Base-by-base conservation (phyloP, 2,329 filamentous ascomycete species). In the Penicillium oxalicum region DNA sequence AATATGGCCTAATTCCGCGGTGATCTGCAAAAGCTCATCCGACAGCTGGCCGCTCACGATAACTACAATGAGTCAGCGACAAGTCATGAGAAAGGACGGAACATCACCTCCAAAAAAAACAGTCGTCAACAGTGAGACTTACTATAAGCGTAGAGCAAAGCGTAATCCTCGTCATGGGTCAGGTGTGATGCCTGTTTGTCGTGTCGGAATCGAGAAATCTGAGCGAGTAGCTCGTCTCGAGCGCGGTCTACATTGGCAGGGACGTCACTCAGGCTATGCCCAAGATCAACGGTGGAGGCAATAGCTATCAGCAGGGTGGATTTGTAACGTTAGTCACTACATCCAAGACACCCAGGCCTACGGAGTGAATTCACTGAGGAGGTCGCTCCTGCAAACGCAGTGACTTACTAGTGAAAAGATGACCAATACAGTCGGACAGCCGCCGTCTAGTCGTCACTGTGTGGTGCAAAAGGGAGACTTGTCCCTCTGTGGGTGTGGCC, bases 41-140 rank as follows among this genome's bases (percentile, higher is more conserved):
- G 77, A 77, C 37, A 82, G 64, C 55, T 82, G 81, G 34, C 76
- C 79, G 28, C 81, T 84, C 25, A 84, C 81, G 38, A 85, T 68
- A 18, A 80, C 81, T 82, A 48, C 29, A 36, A 41, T 91, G 91
- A 61, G 86, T 79, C 34, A 95, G 91, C 34, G 9, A 43, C 9
- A 32, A 32, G 11, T 32, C 29, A 32, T 32, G 18, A 18, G 18
- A 18, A 18, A 18, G 18, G 18, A 18, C 18, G 18, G 18, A 18
- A 2, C 18, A 18, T 18, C 18, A 18, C 18, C 4, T 32, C 13
- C 0, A 25, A 24, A 18, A 11, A 24, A n/a, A 4, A 27, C 8
- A 25, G 26, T 27, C 6, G 18, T 5, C 27, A 5, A 9, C 5
- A 6, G 18, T 18, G n/a, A 25, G n/a, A 35, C 40, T 43, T 33